Conservation (phyloP, 2,329 filamentous ascomycete species). For the Elsinoe perseae region DNA sequence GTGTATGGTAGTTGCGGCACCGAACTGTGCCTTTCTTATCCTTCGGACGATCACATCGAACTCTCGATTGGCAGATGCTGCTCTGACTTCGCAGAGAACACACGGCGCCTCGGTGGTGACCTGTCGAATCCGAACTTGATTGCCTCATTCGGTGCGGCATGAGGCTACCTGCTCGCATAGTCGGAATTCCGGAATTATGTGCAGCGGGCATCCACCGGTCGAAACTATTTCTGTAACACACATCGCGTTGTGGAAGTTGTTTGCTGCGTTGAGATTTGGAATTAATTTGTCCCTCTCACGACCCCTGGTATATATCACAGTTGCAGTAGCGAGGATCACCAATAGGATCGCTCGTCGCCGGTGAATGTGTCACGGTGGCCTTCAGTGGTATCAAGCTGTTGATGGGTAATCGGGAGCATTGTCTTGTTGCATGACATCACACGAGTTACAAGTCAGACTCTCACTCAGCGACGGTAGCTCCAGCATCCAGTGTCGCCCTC, state of each 20-base stretch:
- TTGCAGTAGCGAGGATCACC: background rate
- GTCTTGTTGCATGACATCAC: no score
- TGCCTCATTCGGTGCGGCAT: background rate
- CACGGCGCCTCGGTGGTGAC: background rate
- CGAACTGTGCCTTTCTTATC: background rate
- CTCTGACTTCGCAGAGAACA: background rate
- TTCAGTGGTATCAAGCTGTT: background rate
- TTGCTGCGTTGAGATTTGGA: background rate
- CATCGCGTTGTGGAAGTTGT: background rate
- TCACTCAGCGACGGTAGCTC: no score
- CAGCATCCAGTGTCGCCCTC: no score
- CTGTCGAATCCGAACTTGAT: background rate
- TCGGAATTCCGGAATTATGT: background rate
- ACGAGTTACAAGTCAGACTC: no score
- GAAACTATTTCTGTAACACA: background rate
- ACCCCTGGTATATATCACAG: background rate
- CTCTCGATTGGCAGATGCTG: background rate
- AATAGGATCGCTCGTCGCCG: background rate
- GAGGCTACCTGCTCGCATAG: background rate
- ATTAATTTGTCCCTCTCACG: background rate
- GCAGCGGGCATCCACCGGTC: background rate
- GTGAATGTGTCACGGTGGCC: background rate
- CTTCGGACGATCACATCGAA: background rate
- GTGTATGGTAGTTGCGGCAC: background rate
- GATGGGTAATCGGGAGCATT: no score